Percentiles rank a stretch among this genome's conserved stretches.
phyloP scores from a whole-genome alignment of 2,329 filamentous ascomycete species.

The Tolypocladium tropicale region DNA sequence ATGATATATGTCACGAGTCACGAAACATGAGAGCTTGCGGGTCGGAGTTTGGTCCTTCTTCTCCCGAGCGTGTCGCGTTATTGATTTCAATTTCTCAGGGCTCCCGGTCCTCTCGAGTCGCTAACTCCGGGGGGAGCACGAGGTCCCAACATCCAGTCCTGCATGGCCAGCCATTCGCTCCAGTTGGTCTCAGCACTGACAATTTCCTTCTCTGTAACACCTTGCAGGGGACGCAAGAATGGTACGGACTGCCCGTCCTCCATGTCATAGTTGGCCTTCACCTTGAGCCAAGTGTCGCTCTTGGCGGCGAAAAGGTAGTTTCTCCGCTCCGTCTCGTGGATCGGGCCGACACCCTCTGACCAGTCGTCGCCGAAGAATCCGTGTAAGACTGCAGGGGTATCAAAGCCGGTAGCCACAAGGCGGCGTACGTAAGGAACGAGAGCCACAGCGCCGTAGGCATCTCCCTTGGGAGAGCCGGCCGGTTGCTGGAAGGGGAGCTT shows the following conservation, averaged over 20 bases:
- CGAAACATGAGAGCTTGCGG: background rate
- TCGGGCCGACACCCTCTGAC: conserved; percentile 63
- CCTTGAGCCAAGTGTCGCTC: conserved; percentile 77
- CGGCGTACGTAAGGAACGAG: conserved; percentile 84
- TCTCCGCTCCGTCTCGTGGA: conserved; percentile 81
- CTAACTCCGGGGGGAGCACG: conserved; percentile 44
- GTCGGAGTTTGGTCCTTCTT: background rate
- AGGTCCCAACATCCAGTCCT: conserved; percentile 96
- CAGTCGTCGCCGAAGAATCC: conserved; percentile 97
- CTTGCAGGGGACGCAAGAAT: conserved; percentile 74
- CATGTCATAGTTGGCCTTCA: conserved; percentile 89
- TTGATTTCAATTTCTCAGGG: conserved; percentile 1
- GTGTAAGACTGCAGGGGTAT: conserved; percentile 75
- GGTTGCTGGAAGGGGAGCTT: conserved; percentile 72
- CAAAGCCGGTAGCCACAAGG: conserved; percentile 84
- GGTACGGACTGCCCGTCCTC: conserved; percentile 73
- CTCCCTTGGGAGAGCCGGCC: conserved; percentile 15
- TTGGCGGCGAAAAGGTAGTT: conserved; percentile 96
- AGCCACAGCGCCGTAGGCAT: conserved; percentile 37
- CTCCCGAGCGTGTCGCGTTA: background rate
- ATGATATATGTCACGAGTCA: background rate
- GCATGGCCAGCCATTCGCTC: conserved; percentile 94
- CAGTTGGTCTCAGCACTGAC: conserved; percentile 72
- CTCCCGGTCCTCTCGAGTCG: conserved; percentile 8
- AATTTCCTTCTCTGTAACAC: conserved; percentile 69